Percentiles rank a stretch among this genome's conserved stretches.
Evolutionary conservation across 2,329 filamentous ascomycete species (phyloP).

Genomic region (Trichoderma gracile): DNA sequence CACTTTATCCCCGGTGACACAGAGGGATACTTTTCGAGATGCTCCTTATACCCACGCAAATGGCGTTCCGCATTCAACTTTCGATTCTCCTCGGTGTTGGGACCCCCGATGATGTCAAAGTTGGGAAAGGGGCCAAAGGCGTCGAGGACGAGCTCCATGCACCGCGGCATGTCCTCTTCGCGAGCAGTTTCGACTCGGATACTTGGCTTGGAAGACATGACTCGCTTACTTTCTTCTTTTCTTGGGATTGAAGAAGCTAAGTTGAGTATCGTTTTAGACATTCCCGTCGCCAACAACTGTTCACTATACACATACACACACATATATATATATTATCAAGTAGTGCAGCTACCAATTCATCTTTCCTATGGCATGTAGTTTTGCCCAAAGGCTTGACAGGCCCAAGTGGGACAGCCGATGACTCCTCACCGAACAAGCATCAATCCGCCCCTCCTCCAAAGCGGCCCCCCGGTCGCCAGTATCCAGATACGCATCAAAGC

Average conservation of each 20-base stretch:
- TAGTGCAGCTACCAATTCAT: too few relatives aligned
- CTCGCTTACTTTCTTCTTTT: neutral
- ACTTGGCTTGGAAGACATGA: neutral
- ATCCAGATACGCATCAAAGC: too few relatives aligned
- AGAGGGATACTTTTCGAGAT: slow-evolving; percentile 19
- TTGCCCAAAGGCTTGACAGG: neutral
- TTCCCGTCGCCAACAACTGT: neutral
- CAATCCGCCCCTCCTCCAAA: too few relatives aligned
- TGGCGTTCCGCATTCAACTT: slow-evolving; percentile 5
- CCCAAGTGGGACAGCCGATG: neutral
- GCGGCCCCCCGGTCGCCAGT: too few relatives aligned
- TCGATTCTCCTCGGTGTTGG: slow-evolving; percentile 16
- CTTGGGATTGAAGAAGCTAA: neutral
- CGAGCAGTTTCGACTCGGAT: slow-evolving; percentile 18
- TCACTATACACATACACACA: neutral
- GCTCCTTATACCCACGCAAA: slow-evolving; percentile 2
- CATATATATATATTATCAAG: neutral
- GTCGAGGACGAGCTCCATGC: slow-evolving; percentile 23
- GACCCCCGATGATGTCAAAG: slow-evolving; percentile 3
- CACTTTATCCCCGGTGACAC: slow-evolving; percentile 23
- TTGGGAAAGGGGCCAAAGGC: slow-evolving; percentile 17
- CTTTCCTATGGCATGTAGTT: too few relatives aligned
- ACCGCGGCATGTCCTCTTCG: slow-evolving; percentile 27
- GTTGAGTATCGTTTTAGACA: neutral
- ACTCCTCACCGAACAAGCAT: slow-evolving; percentile 5